A percentile compares a stretch with the other conserved stretches of the same genome.
Conservation (phyloP, 2,329 filamentous ascomycete species). For the Fusarium mexicanum region DNA sequence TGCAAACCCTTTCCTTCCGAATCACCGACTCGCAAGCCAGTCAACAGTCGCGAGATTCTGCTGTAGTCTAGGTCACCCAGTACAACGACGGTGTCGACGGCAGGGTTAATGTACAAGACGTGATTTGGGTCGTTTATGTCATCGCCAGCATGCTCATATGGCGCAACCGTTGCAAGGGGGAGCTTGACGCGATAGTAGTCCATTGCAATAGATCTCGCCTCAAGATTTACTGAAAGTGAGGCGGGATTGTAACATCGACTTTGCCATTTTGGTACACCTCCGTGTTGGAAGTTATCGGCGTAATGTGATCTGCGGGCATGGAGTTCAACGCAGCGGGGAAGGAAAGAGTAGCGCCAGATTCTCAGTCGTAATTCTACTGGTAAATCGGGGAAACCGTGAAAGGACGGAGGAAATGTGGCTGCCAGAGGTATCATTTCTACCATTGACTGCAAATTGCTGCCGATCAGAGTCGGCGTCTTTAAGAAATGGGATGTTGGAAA, state of each 20-base stretch:
- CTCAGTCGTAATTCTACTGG: neutral
- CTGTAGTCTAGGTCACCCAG: neutral
- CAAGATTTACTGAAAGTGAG: neutral
- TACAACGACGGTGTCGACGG: neutral
- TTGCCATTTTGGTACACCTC: neutral
- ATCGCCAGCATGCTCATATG: neutral
- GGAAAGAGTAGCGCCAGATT: neutral
- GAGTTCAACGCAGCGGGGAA: neutral
- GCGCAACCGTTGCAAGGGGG: neutral
- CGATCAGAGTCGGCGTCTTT: neutral
- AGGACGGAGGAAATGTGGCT: neutral
- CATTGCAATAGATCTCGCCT: neutral
- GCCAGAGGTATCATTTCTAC: too few relatives aligned
- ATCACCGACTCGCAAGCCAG: neutral
- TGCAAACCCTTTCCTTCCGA: neutral
- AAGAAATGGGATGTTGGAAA: neutral
- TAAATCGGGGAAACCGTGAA: neutral
- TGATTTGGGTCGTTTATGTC: neutral
- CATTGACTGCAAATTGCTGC: neutral
- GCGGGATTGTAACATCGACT: neutral
- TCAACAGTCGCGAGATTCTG: neutral
- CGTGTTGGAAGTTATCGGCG: neutral
- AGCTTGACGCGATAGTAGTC: neutral
- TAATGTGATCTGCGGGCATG: neutral
- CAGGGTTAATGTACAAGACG: neutral